Conservation (phyloP, 768 basidiomycete species). For the Suillus subalutaceus region DNA sequence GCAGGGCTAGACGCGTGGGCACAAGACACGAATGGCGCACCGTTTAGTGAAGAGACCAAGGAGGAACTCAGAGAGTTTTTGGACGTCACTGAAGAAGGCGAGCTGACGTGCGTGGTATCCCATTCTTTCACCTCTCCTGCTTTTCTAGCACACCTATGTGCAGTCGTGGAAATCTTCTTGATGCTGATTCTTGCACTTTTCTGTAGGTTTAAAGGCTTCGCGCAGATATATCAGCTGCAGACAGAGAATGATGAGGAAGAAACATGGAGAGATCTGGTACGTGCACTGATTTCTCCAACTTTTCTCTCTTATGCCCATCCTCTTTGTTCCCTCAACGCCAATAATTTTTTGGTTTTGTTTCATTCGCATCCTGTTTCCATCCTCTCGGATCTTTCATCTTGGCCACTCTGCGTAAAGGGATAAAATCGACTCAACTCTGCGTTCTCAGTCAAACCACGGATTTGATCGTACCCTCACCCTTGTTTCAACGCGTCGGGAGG, state of each 20-base stretch:
- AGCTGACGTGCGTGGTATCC: slow-evolving; percentile 61
- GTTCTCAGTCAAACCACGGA: slow-evolving; percentile 65
- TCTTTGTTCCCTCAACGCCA: background rate
- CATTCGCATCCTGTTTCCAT: background rate
- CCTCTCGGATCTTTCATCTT: slow-evolving; percentile 11
- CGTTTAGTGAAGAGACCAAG: slow-evolving; percentile 78
- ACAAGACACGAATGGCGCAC: slow-evolving; percentile 77
- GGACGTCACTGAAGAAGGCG: slow-evolving; percentile 71
- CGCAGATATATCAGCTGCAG: slow-evolving; percentile 85
- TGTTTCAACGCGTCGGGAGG: slow-evolving; percentile 57
- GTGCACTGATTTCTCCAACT: slow-evolving; percentile 22
- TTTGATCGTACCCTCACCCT: slow-evolving; percentile 70
- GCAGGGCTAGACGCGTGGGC: slow-evolving; percentile 78
- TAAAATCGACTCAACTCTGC: slow-evolving; percentile 11
- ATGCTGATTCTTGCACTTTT: background rate
- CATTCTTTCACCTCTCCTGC: slow-evolving; percentile 4
- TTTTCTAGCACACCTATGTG: slow-evolving; percentile 3
- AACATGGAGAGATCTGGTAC: slow-evolving; percentile 80
- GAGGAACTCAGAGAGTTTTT: slow-evolving; percentile 77
- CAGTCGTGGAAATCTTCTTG: background rate
- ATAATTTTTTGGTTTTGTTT: background rate
- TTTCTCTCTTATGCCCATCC: background rate
- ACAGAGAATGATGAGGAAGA: slow-evolving; percentile 84
- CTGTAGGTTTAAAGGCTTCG: slow-evolving; percentile 72
- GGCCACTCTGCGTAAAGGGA: slow-evolving; percentile 10